Evolutionary conservation across 148 eudicot species (phyloP), one percentile per base, ranked within the genome.

Genomic region (Pharnaceum exiguum): DNA sequence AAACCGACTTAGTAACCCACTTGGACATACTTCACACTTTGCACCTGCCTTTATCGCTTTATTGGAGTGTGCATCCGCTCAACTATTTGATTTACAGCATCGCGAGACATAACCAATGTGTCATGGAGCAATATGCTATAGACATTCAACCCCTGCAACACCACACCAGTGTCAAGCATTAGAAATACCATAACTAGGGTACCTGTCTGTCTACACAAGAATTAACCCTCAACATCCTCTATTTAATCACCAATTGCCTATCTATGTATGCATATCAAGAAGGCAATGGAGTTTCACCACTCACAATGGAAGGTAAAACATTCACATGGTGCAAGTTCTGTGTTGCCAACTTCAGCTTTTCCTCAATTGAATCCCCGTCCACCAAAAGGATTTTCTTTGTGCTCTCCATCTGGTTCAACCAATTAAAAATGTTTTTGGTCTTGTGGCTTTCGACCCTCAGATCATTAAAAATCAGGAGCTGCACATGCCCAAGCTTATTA

Each of bases 51-150:
- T 53, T 55, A 87, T 40, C 96, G 94, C 22, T 85, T 87, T 24
- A 91, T 87, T 42, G 96, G 98, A 55, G 96, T 91, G 63, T 85
- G 86, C 96, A 91, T 85, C 51, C 95, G 78, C 70, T 82, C 82
- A 45, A 88, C 98, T 52, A 93, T 79, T 53, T 63, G 76, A 54
- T 85, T 78, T 10, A 93, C 91, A 27, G 99, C 99, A 71, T 74
- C 85, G 40, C 85, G 79, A 21, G 95, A 86, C 99, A 94, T 89
- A 18, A 94, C 83, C 57, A 94, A 52, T 26, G 96, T 94, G 78
- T 94, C 96, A 16, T 94, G 99, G 46, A 75, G 79, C 73, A 94
- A 67, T 42, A 89, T 94, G 73, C 99, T 94, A 61, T 94, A 89
- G 27, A 94, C 99, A 60, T 94, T 89, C 60, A 89, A 69, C 12